Base-by-base conservation (phyloP, 179 eudicot genomes). In the Beta macrorhiza region DNA sequence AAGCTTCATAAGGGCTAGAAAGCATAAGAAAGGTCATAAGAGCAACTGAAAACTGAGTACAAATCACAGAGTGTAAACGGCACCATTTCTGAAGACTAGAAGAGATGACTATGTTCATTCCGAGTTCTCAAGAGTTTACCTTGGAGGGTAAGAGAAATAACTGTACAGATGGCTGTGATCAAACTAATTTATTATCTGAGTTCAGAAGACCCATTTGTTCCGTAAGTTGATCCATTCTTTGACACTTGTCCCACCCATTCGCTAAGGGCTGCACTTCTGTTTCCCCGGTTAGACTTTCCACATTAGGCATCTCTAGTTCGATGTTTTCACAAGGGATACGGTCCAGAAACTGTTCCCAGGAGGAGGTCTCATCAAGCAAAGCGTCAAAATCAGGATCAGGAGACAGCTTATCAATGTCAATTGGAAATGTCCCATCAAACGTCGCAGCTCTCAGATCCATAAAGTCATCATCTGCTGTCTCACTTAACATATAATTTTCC, bases 131-230 rank as follows among this genome's bases (percentile, higher is more conserved):
- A 75, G 76, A 74, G 47, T 74, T 79, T 82, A 83, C 87, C 87
- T 76, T 65, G 37, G 82, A 82, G 63, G 64, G 68, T 59, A 85
- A 22, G 47, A 78, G 58, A 72, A 69, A 79, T 47, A 77, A 75
- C 82, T 82, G 80, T 84, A 88, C 85, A 86, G 81, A 57, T 70
- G 63, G 75, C 51, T 55, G 77, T 70, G 19, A 49, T 90, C 85
- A 90, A 75, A 73, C 83, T 72, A 83, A 78, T 67, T 86, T 81
- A 77, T 62, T 76, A 68, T 90, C 88, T 8, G 95, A 88, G 49
- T 85, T 80, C n/a, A 90, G 88, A 79, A 85, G 88, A 58, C 87
- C 90, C 95, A 90, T 91, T 85, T 90, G 91, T 78, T 87, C 89
- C 0, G 97, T 91, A 14, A 93, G 91, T 78, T 89, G 84, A 75